Percentiles rank a stretch among this genome's conserved stretches.
These are phyloP conservation scores for Podospora didyma DNA, from an alignment of 495 filamentous ascomycete genomes.

Conservation along the genomic window DNA sequence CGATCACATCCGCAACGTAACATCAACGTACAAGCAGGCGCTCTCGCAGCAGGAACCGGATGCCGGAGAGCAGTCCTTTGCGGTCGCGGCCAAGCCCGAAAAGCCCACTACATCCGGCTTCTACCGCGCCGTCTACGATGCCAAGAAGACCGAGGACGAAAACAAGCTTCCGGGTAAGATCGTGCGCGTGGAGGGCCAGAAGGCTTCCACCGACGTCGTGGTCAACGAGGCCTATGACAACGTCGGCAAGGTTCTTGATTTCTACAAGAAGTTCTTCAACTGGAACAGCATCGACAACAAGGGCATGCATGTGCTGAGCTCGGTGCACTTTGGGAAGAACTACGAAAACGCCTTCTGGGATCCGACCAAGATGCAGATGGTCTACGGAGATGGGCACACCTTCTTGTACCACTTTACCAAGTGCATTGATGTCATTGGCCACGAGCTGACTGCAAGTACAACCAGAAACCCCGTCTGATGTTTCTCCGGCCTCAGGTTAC, in stretches of 20 bases:
- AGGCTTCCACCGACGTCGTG: slow-evolving; percentile 23
- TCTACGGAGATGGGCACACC: slow-evolving; percentile 45
- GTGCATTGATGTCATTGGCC: slow-evolving; percentile 47
- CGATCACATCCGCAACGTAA: slow-evolving; percentile 25
- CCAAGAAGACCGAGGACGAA: slow-evolving; percentile 29
- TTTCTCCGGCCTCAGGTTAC: background rate
- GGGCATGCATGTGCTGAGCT: slow-evolving; percentile 37
- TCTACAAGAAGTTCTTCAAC: slow-evolving; percentile 39
- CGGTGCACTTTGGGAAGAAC: slow-evolving; percentile 39
- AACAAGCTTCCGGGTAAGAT: slow-evolving; percentile 31
- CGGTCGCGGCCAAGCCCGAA: background rate
- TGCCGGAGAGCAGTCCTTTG: slow-evolving; percentile 6
- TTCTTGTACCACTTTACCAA: slow-evolving; percentile 39
- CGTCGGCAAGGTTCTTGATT: slow-evolving; percentile 36
- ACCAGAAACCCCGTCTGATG: background rate
- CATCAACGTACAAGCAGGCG: slow-evolving; percentile 25
- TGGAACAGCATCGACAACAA: slow-evolving; percentile 45
- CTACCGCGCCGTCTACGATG: slow-evolving; percentile 39
- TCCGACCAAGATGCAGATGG: slow-evolving; percentile 31
- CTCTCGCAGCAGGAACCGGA: slow-evolving; percentile 15
- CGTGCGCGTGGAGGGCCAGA: slow-evolving; percentile 37
- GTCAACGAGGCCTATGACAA: slow-evolving; percentile 40
- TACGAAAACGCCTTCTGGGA: slow-evolving; percentile 28
- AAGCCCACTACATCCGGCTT: slow-evolving; percentile 14
- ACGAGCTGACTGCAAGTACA: slow-evolving; percentile 39